These are phyloP conservation scores for Dalbergia oliveri DNA, from an alignment of 306 rosid genomes.

Conservation along the genomic window DNA sequence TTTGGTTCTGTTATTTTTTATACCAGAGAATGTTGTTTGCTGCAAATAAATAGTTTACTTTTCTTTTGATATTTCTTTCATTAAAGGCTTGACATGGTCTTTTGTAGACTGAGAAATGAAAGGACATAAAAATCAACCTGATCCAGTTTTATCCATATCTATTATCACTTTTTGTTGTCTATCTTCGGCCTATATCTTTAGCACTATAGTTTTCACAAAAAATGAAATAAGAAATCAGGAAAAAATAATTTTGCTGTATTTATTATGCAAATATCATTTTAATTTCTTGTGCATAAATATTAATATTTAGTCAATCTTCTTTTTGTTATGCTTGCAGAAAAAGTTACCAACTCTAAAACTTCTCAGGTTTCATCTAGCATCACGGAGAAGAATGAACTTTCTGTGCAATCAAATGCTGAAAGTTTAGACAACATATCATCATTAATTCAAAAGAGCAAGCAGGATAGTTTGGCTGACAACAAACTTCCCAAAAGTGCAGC, in stretches of 20 bases:
- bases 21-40: background rate
- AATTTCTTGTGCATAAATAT: conserved; percentile 32
- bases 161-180: conserved; percentile 6
- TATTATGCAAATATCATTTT: background rate
- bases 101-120: background rate
- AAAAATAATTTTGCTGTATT: conserved; percentile 26
- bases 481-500: conserved; percentile 40
- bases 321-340: conserved; percentile 56
- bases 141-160: background rate
- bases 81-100: background rate
- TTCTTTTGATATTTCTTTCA: background rate
- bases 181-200: conserved; percentile 34
- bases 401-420: conserved; percentile 54
- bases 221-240: background rate
- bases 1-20: conserved; percentile 11
- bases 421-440: conserved; percentile 53
- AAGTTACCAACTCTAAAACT: conserved; percentile 52
- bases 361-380: conserved; percentile 52
- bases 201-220: conserved; percentile 30
- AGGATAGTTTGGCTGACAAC: conserved; percentile 43
- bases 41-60: background rate
- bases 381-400: conserved; percentile 49
- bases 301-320: conserved; percentile 14
- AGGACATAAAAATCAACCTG: background rate
- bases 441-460: conserved; percentile 46